Evolutionary conservation across 169 alveolate species (phyloP).

Genomic region (Eimeria mitis): DNA sequence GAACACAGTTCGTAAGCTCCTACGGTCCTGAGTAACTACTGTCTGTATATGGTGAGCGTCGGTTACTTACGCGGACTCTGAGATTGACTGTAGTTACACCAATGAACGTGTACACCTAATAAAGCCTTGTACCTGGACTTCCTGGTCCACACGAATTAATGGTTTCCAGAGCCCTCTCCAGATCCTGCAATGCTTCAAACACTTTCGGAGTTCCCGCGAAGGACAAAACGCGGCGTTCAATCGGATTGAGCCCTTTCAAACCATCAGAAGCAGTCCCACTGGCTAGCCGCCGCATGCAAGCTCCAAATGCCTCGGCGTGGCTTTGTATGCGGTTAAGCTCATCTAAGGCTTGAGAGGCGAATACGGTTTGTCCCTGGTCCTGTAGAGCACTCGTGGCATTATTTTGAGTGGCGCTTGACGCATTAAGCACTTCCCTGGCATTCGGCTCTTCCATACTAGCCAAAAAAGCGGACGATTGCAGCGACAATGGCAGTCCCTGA

Average conservation of each 20-base stretch:
- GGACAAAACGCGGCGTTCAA: slow-evolving; percentile 74
- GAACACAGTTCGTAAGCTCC: background rate
- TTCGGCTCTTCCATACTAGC: background rate
- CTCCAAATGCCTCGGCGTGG: slow-evolving; percentile 64
- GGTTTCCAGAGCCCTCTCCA: slow-evolving; percentile 75
- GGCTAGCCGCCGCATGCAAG: slow-evolving; percentile 69
- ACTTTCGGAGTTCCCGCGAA: slow-evolving; percentile 77
- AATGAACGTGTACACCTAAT: background rate
- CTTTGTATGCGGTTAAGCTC: slow-evolving; percentile 51
- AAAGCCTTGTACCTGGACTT: background rate
- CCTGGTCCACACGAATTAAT: slow-evolving; percentile 41
- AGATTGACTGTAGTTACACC: background rate
- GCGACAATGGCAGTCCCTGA: slow-evolving; percentile 68
- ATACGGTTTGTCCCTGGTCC: background rate
- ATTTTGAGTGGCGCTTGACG: background rate
- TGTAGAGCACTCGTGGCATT: background rate
- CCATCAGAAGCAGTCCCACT: slow-evolving; percentile 82
- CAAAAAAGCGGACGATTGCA: background rate
- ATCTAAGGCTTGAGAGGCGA: slow-evolving; percentile 39
- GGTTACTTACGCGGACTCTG: background rate
- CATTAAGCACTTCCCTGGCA: background rate
- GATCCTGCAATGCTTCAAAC: slow-evolving; percentile 69
- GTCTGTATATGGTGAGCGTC: background rate
- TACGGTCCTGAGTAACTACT: background rate
- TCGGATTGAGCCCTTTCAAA: slow-evolving; percentile 60